Evolutionary conservation across 2,329 filamentous ascomycete species (phyloP).

Genomic region (Colletotrichum tamarilloi): DNA sequence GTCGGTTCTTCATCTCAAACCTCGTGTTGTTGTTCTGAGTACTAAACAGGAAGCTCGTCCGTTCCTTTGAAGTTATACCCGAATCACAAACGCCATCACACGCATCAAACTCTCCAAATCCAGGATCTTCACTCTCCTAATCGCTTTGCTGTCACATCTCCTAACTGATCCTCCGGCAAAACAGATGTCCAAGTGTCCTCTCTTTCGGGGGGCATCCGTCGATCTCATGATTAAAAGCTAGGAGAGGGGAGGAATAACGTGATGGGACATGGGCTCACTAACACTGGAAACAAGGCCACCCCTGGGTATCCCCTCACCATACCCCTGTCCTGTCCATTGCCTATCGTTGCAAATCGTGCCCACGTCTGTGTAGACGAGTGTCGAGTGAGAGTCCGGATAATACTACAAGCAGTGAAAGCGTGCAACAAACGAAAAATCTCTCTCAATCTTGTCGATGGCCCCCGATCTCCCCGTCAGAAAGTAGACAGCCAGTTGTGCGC

Average conservation of each 20-base stretch:
- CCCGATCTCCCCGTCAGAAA: background rate
- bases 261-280: background rate
- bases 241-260: background rate
- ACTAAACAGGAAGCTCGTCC: background rate
- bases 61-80: background rate
- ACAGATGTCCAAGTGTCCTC: background rate
- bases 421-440: background rate
- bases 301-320: background rate
- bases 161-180: background rate
- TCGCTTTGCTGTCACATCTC: background rate
- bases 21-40: background rate
- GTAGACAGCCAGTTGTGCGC: background rate
- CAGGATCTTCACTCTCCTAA: background rate
- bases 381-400: background rate
- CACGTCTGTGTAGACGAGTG: background rate
- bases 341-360: background rate
- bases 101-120: slow-evolving; percentile 1
- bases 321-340: background rate
- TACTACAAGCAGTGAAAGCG: background rate
- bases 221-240: background rate
- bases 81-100: slow-evolving; percentile 14
- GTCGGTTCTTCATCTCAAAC: background rate
- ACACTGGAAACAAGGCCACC: background rate
- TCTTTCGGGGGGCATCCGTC: background rate
- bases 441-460: background rate